Percentiles rank a stretch among this genome's conserved stretches.
These are phyloP conservation scores for Pseudevernia furfuracea DNA, from an alignment of 495 filamentous ascomycete species.

Conservation along the genomic window DNA sequence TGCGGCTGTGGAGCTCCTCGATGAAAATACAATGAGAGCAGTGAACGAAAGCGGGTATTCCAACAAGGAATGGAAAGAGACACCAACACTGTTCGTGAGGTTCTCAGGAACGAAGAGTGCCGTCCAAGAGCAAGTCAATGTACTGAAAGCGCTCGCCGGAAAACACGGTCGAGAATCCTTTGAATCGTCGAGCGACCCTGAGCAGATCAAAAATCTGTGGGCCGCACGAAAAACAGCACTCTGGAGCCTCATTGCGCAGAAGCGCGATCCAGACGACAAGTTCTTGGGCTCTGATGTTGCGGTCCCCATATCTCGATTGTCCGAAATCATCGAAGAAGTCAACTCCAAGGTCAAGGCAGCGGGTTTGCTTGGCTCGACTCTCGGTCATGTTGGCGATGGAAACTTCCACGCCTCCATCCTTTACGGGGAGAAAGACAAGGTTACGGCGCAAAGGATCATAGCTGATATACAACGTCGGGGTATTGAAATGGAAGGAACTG, in stretches of 20 bases:
- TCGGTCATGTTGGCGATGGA: constrained; percentile 61
- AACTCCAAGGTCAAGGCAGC: constrained; percentile 50
- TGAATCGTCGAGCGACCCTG: constrained; percentile 50
- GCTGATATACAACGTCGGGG: constrained; percentile 55
- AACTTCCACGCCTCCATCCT: constrained; percentile 44
- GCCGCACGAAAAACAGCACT: constrained; percentile 53
- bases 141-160: constrained; percentile 50
- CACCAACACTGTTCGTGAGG: constrained; percentile 59
- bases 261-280: constrained; percentile 45
- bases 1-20: constrained; percentile 57
- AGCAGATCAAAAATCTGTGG: constrained; percentile 54
- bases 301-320: constrained; percentile 53
- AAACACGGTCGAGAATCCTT: constrained; percentile 44
- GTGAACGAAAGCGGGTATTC: constrained; percentile 54
- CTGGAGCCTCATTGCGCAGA: constrained; percentile 55
- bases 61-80: constrained; percentile 49
- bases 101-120: constrained; percentile 52
- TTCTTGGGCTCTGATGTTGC: constrained; percentile 64
- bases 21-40: constrained; percentile 59
- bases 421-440: constrained; percentile 48
- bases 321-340: constrained; percentile 57
- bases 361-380: constrained; percentile 51
- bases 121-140: constrained; percentile 53
- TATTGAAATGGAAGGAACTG: constrained; percentile 57
- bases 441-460: constrained; percentile 45